Evolutionary conservation across 345 rosid genomes (phyloP), one percentile per base, ranked within the genome.

Genomic region (Diplotaxis tenuifolia): DNA sequence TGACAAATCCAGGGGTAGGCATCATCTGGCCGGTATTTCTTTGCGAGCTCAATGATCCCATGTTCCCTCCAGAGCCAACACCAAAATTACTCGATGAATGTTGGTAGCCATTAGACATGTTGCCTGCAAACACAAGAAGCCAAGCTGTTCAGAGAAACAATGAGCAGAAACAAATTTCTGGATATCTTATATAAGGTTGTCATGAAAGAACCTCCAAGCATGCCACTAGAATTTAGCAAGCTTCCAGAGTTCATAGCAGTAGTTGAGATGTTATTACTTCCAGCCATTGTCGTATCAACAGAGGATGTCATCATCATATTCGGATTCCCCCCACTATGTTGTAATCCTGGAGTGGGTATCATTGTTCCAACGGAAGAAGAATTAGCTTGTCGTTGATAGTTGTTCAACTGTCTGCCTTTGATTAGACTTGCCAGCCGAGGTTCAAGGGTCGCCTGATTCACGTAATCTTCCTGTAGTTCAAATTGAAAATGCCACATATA

Each of bases 341-440:
- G 80, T 84, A 96, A 84, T 36, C 99, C 99, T 78, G 98, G 99
- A 14, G 96, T 96, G 18, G 98, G 98, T 72, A 96, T 90, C 99
- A 96, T 96, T 36, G 97, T 86, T 65, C 89, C 89, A 80, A 86
- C 72, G 5, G 90, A 61, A n/a, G 95, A 71, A 47, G 99, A 81
- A 84, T 83, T 86, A 71, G 84, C 81, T 11, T 78, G 91, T 27
- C 88, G 90, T 58, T 84, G 90, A 62, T 84, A 86, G 75, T 19
- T 76, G 70, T 72, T 87, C 57, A 36, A 79, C 74, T 85, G 25
- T 34, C 75, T 22, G 27, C 80, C 78, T 81, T 72, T 87, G 75
- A 90, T 61, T 75, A 95, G 61, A 58, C 28, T 69, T 38, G 83
- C 80, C 70, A 92, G 65, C 38, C 99, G 98, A 65, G 52, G 68